Evolutionary conservation across 2,329 filamentous ascomycete species (phyloP).

Genomic region (Pseudopithomyces chartarum): DNA sequence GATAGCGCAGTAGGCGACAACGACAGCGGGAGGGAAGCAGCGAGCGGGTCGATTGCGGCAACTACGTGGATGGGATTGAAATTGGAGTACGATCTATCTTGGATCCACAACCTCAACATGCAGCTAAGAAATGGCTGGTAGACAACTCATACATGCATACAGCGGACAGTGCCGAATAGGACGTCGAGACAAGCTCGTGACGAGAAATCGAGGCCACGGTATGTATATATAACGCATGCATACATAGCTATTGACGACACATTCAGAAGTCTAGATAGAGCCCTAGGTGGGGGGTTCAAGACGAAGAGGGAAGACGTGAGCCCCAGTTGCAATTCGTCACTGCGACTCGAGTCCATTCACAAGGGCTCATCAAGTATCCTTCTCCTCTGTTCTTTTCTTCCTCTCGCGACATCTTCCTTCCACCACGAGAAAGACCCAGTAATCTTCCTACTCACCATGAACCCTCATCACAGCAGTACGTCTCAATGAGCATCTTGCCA

Average conservation of each 20-base stretch:
- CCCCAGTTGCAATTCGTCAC: not conserved
- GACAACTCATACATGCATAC: too few species aligned
- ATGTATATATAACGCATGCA: too few species aligned
- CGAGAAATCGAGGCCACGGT: too few species aligned
- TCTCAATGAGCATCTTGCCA: not conserved
- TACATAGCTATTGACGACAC: too few species aligned
- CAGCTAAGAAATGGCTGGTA: not conserved
- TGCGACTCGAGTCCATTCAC: not conserved
- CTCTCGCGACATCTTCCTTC: not conserved
- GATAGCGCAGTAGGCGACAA: not conserved
- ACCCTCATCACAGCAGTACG: not conserved
- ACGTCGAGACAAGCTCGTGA: too few species aligned
- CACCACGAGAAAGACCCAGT: not conserved
- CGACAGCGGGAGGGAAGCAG: not conserved
- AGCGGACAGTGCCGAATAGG: too few species aligned
- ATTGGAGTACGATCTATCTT: not conserved
- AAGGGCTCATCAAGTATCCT: not conserved
- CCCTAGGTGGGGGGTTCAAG: not conserved
- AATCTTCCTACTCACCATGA: not conserved
- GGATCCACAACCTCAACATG: not conserved
- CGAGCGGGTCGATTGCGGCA: not conserved
- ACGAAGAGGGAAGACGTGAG: not conserved
- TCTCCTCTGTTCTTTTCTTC: not conserved
- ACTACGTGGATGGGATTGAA: not conserved
- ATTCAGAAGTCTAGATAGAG: too few species aligned